Conservation (phyloP, 2,329 filamentous ascomycete species). For the Trichoderma polysporum region DNA sequence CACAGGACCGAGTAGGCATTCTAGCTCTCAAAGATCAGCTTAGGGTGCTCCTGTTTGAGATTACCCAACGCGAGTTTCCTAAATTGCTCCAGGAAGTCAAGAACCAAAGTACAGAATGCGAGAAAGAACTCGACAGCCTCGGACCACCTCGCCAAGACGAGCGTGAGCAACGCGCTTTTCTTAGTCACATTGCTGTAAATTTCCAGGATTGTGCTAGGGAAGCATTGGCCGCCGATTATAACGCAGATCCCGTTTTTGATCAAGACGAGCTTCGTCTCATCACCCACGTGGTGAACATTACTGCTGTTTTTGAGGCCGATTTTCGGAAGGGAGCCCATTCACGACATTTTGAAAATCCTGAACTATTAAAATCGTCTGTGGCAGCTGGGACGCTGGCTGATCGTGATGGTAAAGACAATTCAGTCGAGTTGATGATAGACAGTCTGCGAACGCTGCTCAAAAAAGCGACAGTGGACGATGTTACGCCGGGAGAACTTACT, state of each 20-base stretch:
- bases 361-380: neutral
- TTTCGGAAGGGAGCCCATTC: neutral
- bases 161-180: neutral
- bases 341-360: neutral
- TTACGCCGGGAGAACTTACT: neutral
- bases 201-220: neutral
- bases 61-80: neutral
- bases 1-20: neutral
- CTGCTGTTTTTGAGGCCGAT: neutral
- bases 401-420: neutral
- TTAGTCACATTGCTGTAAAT: neutral
- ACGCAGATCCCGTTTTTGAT: neutral
- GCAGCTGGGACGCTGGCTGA: neutral
- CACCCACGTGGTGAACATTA: neutral
- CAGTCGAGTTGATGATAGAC: neutral
- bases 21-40: neutral
- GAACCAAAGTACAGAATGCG: neutral
- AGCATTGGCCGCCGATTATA: neutral
- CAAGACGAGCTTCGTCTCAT: neutral
- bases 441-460: neutral
- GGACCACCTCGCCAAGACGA: neutral
- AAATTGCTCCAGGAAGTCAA: neutral
- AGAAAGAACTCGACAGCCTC: neutral
- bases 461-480: neutral
- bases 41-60: neutral